These are phyloP conservation scores for Leptodontidium sp. DNA, from an alignment of 2,329 filamentous ascomycete species.

Conservation along the genomic window DNA sequence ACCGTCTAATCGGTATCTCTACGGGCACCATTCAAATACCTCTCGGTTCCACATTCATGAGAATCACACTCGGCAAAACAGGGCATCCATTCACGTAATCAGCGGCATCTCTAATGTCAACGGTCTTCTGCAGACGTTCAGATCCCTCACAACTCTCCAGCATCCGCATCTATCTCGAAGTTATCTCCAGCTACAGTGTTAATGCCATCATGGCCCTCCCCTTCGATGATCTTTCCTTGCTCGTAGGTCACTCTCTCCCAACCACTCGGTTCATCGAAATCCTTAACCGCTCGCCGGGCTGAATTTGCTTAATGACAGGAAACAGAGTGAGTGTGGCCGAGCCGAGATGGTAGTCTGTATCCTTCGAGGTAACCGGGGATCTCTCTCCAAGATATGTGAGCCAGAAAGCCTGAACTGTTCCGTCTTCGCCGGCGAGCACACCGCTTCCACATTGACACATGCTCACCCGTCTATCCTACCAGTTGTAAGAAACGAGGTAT, in stretches of 20 bases:
- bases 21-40: too few relatives aligned
- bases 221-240: slow-evolving; percentile 59
- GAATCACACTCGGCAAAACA: too few relatives aligned
- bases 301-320: slow-evolving; percentile 87
- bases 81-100: too few relatives aligned
- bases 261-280: slow-evolving; percentile 63
- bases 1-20: too few relatives aligned
- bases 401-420: slow-evolving; percentile 95
- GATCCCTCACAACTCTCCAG: slow-evolving; percentile 25
- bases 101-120: too few relatives aligned
- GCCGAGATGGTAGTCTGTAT: slow-evolving; percentile 96
- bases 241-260: slow-evolving; percentile 72
- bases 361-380: slow-evolving; percentile 77
- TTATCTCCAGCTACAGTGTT: slow-evolving; percentile 41
- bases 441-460: slow-evolving; percentile 85
- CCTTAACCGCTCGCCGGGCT: slow-evolving; percentile 76
- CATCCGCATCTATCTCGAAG: slow-evolving; percentile 39
- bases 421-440: slow-evolving; percentile 87
- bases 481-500: too few relatives aligned
- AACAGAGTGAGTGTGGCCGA: slow-evolving; percentile 88
- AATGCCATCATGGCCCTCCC: slow-evolving; percentile 55
- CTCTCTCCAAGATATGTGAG: slow-evolving; percentile 95
- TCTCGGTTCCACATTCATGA: too few relatives aligned
- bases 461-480: too few relatives aligned
- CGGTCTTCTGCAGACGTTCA: background rate